Evolutionary conservation across 2,329 filamentous ascomycete genomes (phyloP).

Genomic region (Exophiala bonariae): DNA sequence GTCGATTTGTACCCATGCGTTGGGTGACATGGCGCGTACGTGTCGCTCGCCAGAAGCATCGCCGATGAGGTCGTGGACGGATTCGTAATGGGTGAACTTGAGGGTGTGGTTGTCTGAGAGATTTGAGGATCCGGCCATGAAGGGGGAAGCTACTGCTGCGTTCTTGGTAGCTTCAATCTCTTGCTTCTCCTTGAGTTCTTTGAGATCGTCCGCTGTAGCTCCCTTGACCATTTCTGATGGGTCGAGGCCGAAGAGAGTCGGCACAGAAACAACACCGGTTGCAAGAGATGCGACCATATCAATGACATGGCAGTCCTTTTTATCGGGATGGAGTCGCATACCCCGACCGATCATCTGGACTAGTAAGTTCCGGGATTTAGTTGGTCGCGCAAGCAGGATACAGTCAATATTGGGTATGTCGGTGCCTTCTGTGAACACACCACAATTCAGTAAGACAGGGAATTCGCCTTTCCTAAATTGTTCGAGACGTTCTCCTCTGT

Average conservation of each 20-base stretch:
- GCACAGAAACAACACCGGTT: conserved; percentile 83
- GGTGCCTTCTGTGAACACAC: conserved; percentile 94
- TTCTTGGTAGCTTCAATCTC: too few species aligned
- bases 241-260: conserved; percentile 90
- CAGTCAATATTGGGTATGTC: conserved; percentile 98
- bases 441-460: conserved; percentile 89
- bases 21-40: conserved; percentile 71
- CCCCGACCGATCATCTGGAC: conserved; percentile 98
- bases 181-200: conserved; percentile 39
- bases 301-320: conserved; percentile 89
- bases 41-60: conserved; percentile 77
- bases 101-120: conserved; percentile 51
- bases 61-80: conserved; percentile 83
- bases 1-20: conserved; percentile 82
- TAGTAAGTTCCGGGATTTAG: conserved; percentile 86
- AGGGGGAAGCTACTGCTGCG: too few species aligned
- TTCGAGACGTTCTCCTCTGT: conserved; percentile 69
- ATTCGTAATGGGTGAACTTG: conserved; percentile 87
- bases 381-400: conserved; percentile 82
- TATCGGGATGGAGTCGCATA: conserved; percentile 77
- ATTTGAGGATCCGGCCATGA: conserved; percentile 10
- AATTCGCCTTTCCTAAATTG: conserved; percentile 76
- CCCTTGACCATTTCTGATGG: conserved; percentile 72
- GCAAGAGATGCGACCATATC: conserved; percentile 89
- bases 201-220: conserved; percentile 65